Percentiles rank a stretch among this genome's conserved stretches.
Conservation (phyloP, 2,329 filamentous ascomycete species). For the Ophiosphaerella herpotricha region DNA sequence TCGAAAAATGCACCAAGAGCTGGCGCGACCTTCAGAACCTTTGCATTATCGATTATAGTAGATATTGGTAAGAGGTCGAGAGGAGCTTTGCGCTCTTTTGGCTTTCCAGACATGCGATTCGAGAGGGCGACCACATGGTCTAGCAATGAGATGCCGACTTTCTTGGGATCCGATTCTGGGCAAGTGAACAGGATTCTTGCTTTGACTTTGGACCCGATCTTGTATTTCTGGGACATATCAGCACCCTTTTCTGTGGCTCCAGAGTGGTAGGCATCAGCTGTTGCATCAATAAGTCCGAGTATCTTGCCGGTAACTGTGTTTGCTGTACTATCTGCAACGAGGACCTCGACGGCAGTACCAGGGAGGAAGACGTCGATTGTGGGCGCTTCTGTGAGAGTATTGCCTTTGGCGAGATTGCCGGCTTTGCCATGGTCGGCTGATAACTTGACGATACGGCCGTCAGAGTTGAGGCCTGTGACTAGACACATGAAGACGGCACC, state of each 20-base stretch:
- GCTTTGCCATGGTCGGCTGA: conserved; percentile 73
- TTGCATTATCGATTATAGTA: conserved; percentile 75
- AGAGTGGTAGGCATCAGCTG: conserved; percentile 88
- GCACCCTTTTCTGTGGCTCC: conserved; percentile 71
- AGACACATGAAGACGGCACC: conserved; percentile 85
- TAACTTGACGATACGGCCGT: conserved; percentile 84
- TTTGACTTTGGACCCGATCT: conserved; percentile 81
- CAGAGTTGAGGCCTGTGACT: conserved; percentile 73
- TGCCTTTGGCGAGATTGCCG: conserved; percentile 67
- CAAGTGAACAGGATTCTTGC: conserved; percentile 88
- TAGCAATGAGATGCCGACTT: conserved; percentile 84
- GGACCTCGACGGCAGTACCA: conserved; percentile 84
- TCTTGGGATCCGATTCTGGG: conserved; percentile 75
- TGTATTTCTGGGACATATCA: conserved; percentile 77
- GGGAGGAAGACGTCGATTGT: conserved; percentile 90
- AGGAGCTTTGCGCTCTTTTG: conserved; percentile 56
- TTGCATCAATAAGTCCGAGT: conserved; percentile 88
- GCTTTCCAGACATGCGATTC: conserved; percentile 42
- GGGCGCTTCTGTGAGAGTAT: conserved; percentile 73
- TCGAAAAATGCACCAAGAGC: conserved; percentile 82
- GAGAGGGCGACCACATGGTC: conserved; percentile 78
- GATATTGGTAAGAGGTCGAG: conserved; percentile 70
- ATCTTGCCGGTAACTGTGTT: conserved; percentile 87
- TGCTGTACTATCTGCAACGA: conserved; percentile 75
- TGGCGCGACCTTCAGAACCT: conserved; percentile 77